Conservation (phyloP, 2,329 filamentous ascomycete genomes). For the Peltaster fructicola region DNA sequence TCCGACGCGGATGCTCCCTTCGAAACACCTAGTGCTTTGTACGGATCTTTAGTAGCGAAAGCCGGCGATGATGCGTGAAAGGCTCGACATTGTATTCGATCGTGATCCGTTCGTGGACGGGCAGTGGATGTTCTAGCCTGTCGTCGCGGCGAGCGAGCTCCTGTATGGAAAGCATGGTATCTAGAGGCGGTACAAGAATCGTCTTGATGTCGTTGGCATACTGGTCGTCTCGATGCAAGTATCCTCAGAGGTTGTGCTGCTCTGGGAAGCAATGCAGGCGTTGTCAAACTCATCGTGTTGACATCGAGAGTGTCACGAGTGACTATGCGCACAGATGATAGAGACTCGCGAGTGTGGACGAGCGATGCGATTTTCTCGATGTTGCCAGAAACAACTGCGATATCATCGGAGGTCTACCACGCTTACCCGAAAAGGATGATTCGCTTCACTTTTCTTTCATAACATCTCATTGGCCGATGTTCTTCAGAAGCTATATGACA, state of each 20-base stretch:
- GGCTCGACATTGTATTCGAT: constrained; percentile 11
- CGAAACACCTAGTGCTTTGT: constrained; percentile 66
- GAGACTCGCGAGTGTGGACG: no score
- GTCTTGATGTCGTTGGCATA: constrained; percentile 9
- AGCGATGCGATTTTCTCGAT: no score
- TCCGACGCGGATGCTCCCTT: constrained; percentile 68
- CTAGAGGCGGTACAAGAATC: constrained; percentile 2
- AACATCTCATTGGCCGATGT: no score
- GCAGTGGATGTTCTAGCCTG: constrained; percentile 6
- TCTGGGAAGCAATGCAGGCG: constrained; percentile 18
- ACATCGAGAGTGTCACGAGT: no score
- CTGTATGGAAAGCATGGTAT: constrained; percentile 3
- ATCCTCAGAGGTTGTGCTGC: constrained; percentile 18
- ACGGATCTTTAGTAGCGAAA: constrained; percentile 54
- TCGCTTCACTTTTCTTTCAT: no score
- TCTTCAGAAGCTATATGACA: no score
- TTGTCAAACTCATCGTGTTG: constrained; percentile 21
- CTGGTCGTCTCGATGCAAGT: constrained; percentile 15
- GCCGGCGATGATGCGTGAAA: constrained; percentile 43
- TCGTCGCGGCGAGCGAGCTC: constrained; percentile 5
- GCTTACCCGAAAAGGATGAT: no score
- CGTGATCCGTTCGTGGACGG: constrained; percentile 10
- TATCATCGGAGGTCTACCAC: no score
- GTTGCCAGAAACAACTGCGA: no score
- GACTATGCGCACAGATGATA: no score